A percentile compares a stretch with the other conserved stretches of the same genome.
These are phyloP conservation scores for Coleophoma crateriformis DNA, from an alignment of 2,329 filamentous ascomycete species.

Conservation along the genomic window DNA sequence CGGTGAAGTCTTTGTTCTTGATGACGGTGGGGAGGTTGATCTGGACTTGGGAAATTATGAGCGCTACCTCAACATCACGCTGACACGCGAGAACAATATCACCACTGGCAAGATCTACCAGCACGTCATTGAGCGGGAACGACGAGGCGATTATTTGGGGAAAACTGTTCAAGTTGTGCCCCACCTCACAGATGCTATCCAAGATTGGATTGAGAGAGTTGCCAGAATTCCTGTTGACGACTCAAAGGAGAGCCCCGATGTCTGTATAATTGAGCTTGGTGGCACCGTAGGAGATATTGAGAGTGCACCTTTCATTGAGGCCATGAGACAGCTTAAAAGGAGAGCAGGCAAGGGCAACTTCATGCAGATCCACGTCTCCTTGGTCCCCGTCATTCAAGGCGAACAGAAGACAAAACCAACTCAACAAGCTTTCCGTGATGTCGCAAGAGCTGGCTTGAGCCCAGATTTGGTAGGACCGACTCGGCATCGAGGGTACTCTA, in stretches of 20 bases:
- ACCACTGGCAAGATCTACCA: constrained; percentile 96
- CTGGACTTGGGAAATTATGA: constrained; percentile 74
- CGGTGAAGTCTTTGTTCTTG: constrained; percentile 84
- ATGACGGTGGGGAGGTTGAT: constrained; percentile 75
- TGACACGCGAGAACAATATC: constrained; percentile 88
- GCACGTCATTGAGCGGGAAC: constrained; percentile 72
- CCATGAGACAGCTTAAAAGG: constrained; percentile 71
- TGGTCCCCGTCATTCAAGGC: constrained; percentile 62
- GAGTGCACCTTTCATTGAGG: constrained; percentile 82
- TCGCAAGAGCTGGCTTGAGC: constrained; percentile 64
- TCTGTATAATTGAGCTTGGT: constrained; percentile 76
- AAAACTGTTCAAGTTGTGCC: constrained; percentile 88
- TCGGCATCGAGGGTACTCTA: background rate
- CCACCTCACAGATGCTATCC: constrained; percentile 85
- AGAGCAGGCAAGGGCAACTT: constrained; percentile 75
- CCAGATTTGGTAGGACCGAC: constrained; percentile 55
- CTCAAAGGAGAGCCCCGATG: constrained; percentile 75
- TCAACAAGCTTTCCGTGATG: constrained; percentile 79
- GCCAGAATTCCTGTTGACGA: constrained; percentile 83
- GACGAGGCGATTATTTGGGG: constrained; percentile 70
- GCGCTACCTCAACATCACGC: constrained; percentile 74
- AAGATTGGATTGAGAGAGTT: constrained; percentile 88
- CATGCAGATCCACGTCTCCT: constrained; percentile 82
- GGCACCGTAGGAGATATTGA: constrained; percentile 79
- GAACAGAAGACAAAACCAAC: constrained; percentile 98